Evolutionary conservation across 164 flowering plant species (phyloP).

Genomic region (Platanus orientalis): DNA sequence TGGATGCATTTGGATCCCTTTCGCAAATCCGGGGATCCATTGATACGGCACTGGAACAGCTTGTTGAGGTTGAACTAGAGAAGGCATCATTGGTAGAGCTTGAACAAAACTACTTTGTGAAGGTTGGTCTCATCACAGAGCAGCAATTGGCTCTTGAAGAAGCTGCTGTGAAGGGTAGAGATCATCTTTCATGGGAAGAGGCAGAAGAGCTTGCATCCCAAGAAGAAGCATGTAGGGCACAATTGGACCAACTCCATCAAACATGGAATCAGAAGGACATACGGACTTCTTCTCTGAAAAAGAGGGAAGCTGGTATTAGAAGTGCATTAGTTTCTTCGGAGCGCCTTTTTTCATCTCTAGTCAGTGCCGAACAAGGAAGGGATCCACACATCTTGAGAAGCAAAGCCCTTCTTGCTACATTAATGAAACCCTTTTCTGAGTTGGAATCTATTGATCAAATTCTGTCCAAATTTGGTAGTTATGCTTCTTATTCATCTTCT

Average conservation of each 20-base stretch:
- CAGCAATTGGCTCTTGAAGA: conserved; percentile 91
- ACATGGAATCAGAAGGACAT: conserved; percentile 83
- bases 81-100: conserved; percentile 67
- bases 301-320: conserved; percentile 58
- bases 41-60: conserved; percentile 83
- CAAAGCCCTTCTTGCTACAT: conserved; percentile 50
- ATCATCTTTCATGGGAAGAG: conserved; percentile 97
- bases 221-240: conserved; percentile 92
- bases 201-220: conserved; percentile 97
- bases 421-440: conserved; percentile 65
- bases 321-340: conserved; percentile 54
- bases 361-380: conserved; percentile 36
- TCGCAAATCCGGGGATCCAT: conserved; percentile 82
- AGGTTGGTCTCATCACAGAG: conserved; percentile 86
- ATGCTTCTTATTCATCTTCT: conserved; percentile 27
- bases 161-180: conserved; percentile 85
- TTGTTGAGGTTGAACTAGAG: conserved; percentile 72
- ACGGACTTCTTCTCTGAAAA: conserved; percentile 51
- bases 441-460: conserved; percentile 62
- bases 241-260: conserved; percentile 81
- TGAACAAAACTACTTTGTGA: conserved; percentile 75
- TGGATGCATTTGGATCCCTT: conserved; percentile 85
- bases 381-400: conserved; percentile 44
- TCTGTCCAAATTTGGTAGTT: conserved; percentile 35
- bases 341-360: conserved; percentile 49